Evolutionary conservation across 2,329 filamentous ascomycete species (phyloP).

Genomic region (Xylariaceae sp.): DNA sequence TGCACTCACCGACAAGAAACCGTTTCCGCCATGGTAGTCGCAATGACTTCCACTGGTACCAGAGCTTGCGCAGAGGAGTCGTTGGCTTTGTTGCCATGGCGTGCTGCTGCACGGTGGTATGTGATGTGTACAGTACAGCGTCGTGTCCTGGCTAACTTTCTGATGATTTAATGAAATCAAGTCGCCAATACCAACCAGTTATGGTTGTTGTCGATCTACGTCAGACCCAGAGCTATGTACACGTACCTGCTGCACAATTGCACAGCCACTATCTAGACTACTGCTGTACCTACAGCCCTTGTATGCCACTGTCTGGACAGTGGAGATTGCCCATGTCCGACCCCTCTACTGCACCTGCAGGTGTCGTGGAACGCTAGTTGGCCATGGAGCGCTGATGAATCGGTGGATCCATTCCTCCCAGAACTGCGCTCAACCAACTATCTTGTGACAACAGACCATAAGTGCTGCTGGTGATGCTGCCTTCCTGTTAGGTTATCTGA

Average conservation of each 20-base stretch:
- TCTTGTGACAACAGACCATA: background rate
- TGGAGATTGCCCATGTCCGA: too few relatives aligned
- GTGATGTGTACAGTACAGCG: constrained; percentile 1
- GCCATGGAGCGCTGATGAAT: background rate
- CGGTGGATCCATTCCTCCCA: background rate
- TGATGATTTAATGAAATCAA: too few relatives aligned
- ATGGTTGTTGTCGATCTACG: too few relatives aligned
- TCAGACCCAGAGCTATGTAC: too few relatives aligned
- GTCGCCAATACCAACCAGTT: too few relatives aligned
- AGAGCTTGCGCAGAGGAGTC: constrained; percentile 37
- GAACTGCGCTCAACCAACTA: background rate
- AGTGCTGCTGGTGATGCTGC: background rate
- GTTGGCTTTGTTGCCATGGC: constrained; percentile 35
- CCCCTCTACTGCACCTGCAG: too few relatives aligned
- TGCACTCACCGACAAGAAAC: constrained; percentile 52
- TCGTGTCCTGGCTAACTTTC: background rate
- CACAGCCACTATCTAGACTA: too few relatives aligned
- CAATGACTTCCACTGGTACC: constrained; percentile 58
- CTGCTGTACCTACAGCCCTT: too few relatives aligned
- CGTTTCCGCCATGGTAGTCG: constrained; percentile 59
- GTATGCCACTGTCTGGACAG: too few relatives aligned
- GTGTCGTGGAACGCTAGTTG: too few relatives aligned
- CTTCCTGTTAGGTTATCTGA: background rate
- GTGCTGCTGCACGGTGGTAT: constrained; percentile 3
- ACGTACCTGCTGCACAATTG: too few relatives aligned